A percentile compares a stretch with the other conserved stretches of the same genome.
phyloP scores from a whole-genome alignment of 2,329 filamentous ascomycete genomes.

The Macrophomina tecta region DNA sequence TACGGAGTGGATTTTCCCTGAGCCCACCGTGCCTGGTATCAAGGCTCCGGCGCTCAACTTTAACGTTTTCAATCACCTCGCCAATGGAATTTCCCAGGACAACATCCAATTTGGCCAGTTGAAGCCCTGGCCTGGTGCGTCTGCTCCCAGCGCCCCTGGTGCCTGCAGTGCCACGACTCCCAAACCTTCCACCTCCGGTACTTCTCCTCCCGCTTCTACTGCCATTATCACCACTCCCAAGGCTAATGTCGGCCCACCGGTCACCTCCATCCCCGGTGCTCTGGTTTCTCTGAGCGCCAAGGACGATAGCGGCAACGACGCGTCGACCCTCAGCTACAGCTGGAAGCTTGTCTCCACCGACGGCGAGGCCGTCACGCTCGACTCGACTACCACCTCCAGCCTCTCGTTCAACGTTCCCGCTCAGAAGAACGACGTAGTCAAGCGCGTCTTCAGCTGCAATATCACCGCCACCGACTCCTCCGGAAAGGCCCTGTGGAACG shows the following conservation, averaged over 20 bases:
- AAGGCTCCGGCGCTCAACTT: conserved; percentile 38
- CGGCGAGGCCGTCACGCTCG: conserved; percentile 32
- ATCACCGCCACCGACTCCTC: conserved; percentile 37
- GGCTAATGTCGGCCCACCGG: conserved; percentile 31
- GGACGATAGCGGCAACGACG: conserved; percentile 33
- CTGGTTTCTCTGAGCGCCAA: conserved; percentile 40
- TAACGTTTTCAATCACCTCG: conserved; percentile 45
- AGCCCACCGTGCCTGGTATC: conserved; percentile 48
- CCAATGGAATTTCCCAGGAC: conserved; percentile 40
- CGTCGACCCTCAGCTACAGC: conserved; percentile 38
- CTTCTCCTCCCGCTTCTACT: conserved; percentile 32
- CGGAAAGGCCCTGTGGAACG: conserved; percentile 4
- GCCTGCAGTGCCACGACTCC: conserved; percentile 34
- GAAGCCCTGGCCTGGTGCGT: conserved; percentile 44
- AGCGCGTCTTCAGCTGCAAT: conserved; percentile 39
- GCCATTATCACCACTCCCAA: conserved; percentile 30
- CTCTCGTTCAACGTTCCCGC: conserved; percentile 37
- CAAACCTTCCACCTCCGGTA: conserved; percentile 31
- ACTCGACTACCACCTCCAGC: conserved; percentile 33
- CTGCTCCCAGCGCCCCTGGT: conserved; percentile 36
- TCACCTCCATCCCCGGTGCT: conserved; percentile 37
- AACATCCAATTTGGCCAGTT: conserved; percentile 46
- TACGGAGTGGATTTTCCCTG: conserved; percentile 53
- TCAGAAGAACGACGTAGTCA: conserved; percentile 32
- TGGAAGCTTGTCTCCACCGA: conserved; percentile 40